Evolutionary conservation across 345 rosid genomes (phyloP).

Genomic region (Stellera chamaejasme): DNA sequence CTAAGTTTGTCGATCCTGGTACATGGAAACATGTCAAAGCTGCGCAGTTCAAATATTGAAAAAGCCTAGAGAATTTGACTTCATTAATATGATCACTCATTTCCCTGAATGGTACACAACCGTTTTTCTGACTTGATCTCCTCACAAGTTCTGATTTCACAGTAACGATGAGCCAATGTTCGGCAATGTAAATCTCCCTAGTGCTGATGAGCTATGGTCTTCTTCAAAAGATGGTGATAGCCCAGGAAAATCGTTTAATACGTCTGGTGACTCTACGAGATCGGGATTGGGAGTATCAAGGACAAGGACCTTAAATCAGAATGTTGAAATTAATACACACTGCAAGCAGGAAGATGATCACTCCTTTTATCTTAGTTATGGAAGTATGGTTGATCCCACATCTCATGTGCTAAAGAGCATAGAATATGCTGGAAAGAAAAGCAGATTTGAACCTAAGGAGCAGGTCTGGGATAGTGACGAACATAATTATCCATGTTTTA

Average conservation of each 20-base stretch:
- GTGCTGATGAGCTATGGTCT: constrained; percentile 72
- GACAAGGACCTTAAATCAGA: constrained; percentile 26
- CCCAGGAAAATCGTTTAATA: constrained; percentile 43
- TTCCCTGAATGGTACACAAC: constrained; percentile 26
- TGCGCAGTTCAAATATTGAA: no score
- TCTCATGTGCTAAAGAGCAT: constrained; percentile 31
- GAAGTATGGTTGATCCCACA: constrained; percentile 30
- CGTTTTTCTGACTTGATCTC: constrained; percentile 74
- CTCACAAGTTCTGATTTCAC: constrained; percentile 95
- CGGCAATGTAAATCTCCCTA: constrained; percentile 59
- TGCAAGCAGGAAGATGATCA: constrained; percentile 42
- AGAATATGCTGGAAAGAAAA: constrained; percentile 28
- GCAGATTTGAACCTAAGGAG: constrained; percentile 21
- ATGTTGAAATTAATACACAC: constrained; percentile 35
- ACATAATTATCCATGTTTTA: background rate
- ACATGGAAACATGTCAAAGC: no score
- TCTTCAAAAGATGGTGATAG: constrained; percentile 51
- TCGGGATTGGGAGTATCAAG: constrained; percentile 33
- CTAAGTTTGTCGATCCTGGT: no score
- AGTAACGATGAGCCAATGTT: constrained; percentile 84
- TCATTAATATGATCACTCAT: background rate
- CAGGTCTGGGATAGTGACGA: constrained; percentile 43
- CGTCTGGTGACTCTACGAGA: constrained; percentile 35
- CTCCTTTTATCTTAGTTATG: constrained; percentile 28
- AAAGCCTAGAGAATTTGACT: background rate